Evolutionary conservation across 2,329 filamentous ascomycete genomes (phyloP).

Genomic region (Byssothecium circinans): DNA sequence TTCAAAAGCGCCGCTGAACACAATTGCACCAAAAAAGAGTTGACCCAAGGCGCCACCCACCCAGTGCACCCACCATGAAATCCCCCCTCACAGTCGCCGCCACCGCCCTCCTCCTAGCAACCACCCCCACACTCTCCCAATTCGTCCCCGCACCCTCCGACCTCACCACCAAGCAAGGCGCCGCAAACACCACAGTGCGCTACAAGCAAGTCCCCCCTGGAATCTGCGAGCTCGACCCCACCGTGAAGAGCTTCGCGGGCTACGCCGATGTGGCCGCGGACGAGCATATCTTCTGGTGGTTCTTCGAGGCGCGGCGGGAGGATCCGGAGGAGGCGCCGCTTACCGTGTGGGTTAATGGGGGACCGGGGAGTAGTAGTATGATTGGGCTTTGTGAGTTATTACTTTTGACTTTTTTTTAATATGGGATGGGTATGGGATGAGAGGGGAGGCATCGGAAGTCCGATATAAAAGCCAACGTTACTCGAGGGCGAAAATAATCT

Average conservation of each 20-base stretch:
- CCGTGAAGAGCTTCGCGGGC: slow-evolving; percentile 59
- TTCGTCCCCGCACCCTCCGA: slow-evolving; percentile 51
- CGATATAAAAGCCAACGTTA: too few relatives aligned
- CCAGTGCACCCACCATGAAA: neutral
- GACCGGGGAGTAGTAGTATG: slow-evolving; percentile 61
- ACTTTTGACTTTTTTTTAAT: too few relatives aligned
- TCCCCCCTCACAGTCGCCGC: neutral
- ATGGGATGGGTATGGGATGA: too few relatives aligned
- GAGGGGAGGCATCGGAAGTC: too few relatives aligned
- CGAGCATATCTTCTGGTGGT: slow-evolving; percentile 59
- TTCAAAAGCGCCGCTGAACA: too few relatives aligned
- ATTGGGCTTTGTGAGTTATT: slow-evolving; percentile 49
- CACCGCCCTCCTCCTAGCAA: slow-evolving; percentile 12
- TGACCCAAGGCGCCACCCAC: too few relatives aligned
- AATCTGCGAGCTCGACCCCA: slow-evolving; percentile 59
- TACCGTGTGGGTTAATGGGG: slow-evolving; percentile 61
- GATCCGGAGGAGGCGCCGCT: slow-evolving; percentile 57
- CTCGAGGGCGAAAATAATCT: too few relatives aligned
- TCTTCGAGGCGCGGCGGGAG: slow-evolving; percentile 57
- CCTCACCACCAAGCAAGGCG: slow-evolving; percentile 48
- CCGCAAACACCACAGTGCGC: slow-evolving; percentile 55
- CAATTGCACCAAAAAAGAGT: too few relatives aligned
- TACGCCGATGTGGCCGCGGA: slow-evolving; percentile 57
- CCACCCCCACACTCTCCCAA: slow-evolving; percentile 34
- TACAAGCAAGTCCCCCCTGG: slow-evolving; percentile 60